Base-by-base conservation (phyloP, 257 asterid genomes). In the Lycium ferocissimum region DNA sequence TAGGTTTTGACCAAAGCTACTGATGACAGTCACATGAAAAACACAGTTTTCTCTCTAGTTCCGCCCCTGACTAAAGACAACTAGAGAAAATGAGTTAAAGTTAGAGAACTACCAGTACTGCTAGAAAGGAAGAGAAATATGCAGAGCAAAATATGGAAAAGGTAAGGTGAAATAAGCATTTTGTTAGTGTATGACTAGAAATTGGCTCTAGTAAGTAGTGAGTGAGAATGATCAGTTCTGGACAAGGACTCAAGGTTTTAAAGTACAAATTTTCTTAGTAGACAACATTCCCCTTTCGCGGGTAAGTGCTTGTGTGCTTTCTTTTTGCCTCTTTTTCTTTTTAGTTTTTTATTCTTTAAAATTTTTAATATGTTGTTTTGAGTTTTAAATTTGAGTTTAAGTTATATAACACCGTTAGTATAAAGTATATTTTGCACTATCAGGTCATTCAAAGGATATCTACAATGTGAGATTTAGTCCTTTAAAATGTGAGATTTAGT, bases 61-160 rank as follows among this genome's bases (percentile, higher is more conserved):
- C 58, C 58, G 58, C 58, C 17, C 58, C 58, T 11, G 17, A 11
- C 58, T 53, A 53, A 3, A 56, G 6, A 54, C 4, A 3, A 69
- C 1, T 69, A 69, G 7, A 3, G 26, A 5, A 37, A 33, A 76
- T 2, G 38, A 69, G 51, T 6, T 14, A 0, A 49, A 10, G 40
- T 57, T 83, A 5, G 20, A 62, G 80, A 66, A 43, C 20, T 89
- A 92, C 97, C 66, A 87, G 93, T 89, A 26, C 33, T 26, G 83
- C 83, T 63, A 51, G 85, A 58, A 61, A 92, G 85, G n/a, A 79
- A 88, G 73, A 87, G 85, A 62, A 90, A 67, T 13, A 89, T 40
- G 90, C 81, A 85, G 87, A 90, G 87, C 7, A 86, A 69, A 71
- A 86, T 53, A 85, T 84, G 82, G 66, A 86, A 49, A 7, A 84